Percentiles rank a stretch among this genome's conserved stretches.
phyloP scores from a whole-genome alignment of 306 rosid species.

The cucumber (Cucumis sativus) region DNA sequence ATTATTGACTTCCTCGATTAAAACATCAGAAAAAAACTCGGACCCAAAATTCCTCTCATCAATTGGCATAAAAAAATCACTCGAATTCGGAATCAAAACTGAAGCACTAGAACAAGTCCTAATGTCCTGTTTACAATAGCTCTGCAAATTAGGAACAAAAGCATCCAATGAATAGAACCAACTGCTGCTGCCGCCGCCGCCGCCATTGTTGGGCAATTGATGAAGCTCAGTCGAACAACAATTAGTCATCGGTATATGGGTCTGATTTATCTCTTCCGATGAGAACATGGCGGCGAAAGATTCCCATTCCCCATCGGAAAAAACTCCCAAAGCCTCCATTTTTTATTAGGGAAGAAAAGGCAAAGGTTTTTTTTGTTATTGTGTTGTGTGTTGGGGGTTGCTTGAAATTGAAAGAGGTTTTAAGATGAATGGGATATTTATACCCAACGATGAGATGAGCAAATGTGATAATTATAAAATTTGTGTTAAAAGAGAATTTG shows the following conservation, averaged over 20 bases:
- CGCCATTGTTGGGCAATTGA: neutral
- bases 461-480: neutral
- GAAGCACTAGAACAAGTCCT: conserved; percentile 2
- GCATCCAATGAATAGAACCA: conserved; percentile 36
- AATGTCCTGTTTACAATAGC: conserved; percentile 29
- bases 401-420: neutral
- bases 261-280: conserved; percentile 36
- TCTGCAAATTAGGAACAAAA: conserved; percentile 29
- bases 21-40: neutral
- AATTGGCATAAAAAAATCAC: neutral
- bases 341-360: neutral
- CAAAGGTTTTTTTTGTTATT: neutral
- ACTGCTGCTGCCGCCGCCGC: neutral
- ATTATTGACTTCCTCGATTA: neutral
- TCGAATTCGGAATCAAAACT: conserved; percentile 5
- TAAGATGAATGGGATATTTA: neutral
- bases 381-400: too few species aligned
- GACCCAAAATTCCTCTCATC: neutral
- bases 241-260: conserved; percentile 17
- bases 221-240: neutral
- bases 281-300: conserved; percentile 35
- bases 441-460: neutral
- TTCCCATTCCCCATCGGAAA: conserved; percentile 66
- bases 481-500: neutral
- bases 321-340: conserved; percentile 60